Evolutionary conservation across 768 basidiomycete species (phyloP), one percentile per base, ranked within the genome.

Genomic region (Leccinum sublutescens): DNA sequence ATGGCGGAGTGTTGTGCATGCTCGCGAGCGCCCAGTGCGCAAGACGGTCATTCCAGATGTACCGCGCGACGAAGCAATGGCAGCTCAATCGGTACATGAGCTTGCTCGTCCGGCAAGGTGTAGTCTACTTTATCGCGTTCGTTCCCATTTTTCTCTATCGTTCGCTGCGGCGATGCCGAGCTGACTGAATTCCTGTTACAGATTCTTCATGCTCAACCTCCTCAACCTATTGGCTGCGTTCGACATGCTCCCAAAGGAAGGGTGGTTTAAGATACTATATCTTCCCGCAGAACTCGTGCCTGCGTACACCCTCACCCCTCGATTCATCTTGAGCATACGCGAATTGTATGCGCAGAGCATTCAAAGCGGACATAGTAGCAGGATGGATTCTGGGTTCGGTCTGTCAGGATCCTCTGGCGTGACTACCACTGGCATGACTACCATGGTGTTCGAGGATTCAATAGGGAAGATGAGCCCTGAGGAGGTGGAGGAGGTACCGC

Each of bases 281-380:
- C 9, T 31, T 15, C 29, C n/a, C n/a, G 9, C 10, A 19, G 29
- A 33, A 33, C 27, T 51, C 2, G 50, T 51, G 5, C 29, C 50
- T n/a, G 27, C 9, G 4, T 50, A 27, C 23, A 27, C 25, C 15
- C 48, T 50, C 48, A 27, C 25, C 25, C 48, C 48, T 50, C 48
- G 48, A 50, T 27, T 50, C 48, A 15, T 50, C 23, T 15, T 27
- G 25, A 50, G 48, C 48, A 50, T 50, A 50, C 23, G 48, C 8
- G 48, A 50, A 50, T 17, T 50, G 4, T 27, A 50, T 25, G 48
- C 48, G 21, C 47, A 7, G 7, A 21, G 14, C 23, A 25, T 25
- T 49, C 47, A 25, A 49, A 23, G 47, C 12, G 19, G 47, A 12
- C 12, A 23, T 8, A 15, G 23, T 14, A 23, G 75, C 67, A n/a